Conservation (phyloP, 306 rosid species). For the Luffa acutangula region DNA sequence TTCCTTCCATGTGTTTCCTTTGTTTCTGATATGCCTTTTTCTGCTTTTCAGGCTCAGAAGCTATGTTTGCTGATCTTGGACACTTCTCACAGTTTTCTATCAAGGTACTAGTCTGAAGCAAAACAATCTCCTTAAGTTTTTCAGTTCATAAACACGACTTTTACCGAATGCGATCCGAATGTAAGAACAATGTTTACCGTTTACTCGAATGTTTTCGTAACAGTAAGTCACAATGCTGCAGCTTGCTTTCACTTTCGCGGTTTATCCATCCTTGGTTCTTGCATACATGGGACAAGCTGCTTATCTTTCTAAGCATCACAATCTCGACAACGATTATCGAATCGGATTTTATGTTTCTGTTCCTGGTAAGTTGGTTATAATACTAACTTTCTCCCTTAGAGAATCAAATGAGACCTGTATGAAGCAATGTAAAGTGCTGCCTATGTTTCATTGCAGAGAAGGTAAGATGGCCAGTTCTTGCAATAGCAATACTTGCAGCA, state of each 20-base stretch:
- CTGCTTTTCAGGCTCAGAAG: conserved; percentile 72
- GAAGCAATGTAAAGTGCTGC: background rate
- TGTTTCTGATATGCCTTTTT: conserved; percentile 7
- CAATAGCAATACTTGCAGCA: conserved; percentile 91
- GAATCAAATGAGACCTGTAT: background rate
- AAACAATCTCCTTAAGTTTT: background rate
- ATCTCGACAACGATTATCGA: conserved; percentile 43
- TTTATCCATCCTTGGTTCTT: conserved; percentile 80
- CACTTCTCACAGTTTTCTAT: conserved; percentile 70
- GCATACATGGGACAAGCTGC: conserved; percentile 99
- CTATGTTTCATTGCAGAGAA: conserved; percentile 32
- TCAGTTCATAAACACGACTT: background rate
- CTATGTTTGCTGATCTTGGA: conserved; percentile 97
- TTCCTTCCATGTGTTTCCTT: background rate
- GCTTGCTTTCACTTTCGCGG: conserved; percentile 93
- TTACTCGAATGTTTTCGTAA: conserved; percentile 12
- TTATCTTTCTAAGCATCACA: conserved; percentile 80
- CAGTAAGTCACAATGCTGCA: conserved; percentile 32
- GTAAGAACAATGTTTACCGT: background rate
- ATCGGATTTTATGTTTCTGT: conserved; percentile 94
- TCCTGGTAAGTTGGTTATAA: conserved; percentile 53
- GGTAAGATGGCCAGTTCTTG: conserved; percentile 91
- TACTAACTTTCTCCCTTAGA: background rate
- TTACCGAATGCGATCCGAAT: background rate
- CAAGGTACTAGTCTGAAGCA: conserved; percentile 25